Percentiles rank a stretch among this genome's conserved stretches.
phyloP scores from a whole-genome alignment of 345 rosid species.

The Gossypium australe region DNA sequence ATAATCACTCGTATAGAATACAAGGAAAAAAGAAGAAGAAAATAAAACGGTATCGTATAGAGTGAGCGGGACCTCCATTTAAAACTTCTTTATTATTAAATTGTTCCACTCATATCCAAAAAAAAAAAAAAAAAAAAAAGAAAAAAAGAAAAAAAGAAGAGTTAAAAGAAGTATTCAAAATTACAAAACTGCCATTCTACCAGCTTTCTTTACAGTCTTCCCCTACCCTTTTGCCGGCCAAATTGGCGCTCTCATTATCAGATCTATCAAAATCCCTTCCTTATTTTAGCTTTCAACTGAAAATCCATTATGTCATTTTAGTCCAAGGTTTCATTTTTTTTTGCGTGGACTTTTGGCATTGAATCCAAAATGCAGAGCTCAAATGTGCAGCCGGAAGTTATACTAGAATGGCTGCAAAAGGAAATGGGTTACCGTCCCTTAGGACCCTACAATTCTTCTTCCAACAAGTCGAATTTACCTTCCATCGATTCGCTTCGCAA shows the following conservation, averaged over 20 bases:
- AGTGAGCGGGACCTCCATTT: background rate
- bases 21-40: background rate
- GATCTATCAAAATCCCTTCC: constrained; percentile 14
- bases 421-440: constrained; percentile 84
- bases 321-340: background rate
- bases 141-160: background rate
- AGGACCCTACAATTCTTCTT: constrained; percentile 54
- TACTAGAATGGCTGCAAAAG: constrained; percentile 76
- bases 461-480: constrained; percentile 55
- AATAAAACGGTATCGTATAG: background rate
- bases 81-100: background rate
- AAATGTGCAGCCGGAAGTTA: constrained; percentile 58
- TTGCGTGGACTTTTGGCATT: background rate
- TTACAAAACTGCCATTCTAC: constrained; percentile 7
- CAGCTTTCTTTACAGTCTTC: background rate
- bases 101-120: background rate
- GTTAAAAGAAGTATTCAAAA: background rate
- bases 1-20: too few species aligned
- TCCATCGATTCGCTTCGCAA: constrained; percentile 60
- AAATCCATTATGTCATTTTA: constrained; percentile 4
- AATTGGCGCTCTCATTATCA: background rate
- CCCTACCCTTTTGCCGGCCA: constrained; percentile 10
- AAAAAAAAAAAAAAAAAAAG: background rate
- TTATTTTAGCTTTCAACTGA: background rate
- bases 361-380: constrained; percentile 32